These are phyloP conservation scores for Carex myosuroides DNA, from an alignment of 176 grass and related monocot genomes.

Conservation along the genomic window DNA sequence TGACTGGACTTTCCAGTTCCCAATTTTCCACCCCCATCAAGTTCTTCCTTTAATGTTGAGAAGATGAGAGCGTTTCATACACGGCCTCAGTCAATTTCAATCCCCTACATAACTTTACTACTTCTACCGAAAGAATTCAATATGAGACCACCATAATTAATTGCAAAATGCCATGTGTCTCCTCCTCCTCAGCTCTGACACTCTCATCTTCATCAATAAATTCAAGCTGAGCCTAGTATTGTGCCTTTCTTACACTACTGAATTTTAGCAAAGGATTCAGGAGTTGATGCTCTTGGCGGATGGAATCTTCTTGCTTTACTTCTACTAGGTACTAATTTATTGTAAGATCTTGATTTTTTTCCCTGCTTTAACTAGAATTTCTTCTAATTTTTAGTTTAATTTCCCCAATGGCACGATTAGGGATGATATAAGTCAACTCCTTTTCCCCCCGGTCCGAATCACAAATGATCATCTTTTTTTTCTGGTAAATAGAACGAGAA, in stretches of 20 bases:
- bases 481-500: background rate
- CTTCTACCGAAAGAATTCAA: background rate
- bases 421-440: too few species aligned
- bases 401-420: background rate
- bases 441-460: background rate
- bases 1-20: background rate
- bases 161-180: background rate
- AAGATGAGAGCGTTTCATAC: background rate
- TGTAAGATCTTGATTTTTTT: background rate
- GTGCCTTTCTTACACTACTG: background rate
- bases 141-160: background rate
- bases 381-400: background rate
- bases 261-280: background rate
- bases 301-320: background rate
- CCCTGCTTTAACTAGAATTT: background rate
- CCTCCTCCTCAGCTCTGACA: background rate
- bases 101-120: background rate
- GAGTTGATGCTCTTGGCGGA: background rate
- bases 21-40: too few species aligned
- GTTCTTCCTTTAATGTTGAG: background rate
- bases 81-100: background rate
- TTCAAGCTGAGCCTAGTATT: background rate
- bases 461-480: background rate
- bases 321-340: background rate
- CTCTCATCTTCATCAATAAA: background rate